Evolutionary conservation across 345 rosid genomes (phyloP), one percentile per base, ranked within the genome.

Genomic region (Hibiscus trionum): DNA sequence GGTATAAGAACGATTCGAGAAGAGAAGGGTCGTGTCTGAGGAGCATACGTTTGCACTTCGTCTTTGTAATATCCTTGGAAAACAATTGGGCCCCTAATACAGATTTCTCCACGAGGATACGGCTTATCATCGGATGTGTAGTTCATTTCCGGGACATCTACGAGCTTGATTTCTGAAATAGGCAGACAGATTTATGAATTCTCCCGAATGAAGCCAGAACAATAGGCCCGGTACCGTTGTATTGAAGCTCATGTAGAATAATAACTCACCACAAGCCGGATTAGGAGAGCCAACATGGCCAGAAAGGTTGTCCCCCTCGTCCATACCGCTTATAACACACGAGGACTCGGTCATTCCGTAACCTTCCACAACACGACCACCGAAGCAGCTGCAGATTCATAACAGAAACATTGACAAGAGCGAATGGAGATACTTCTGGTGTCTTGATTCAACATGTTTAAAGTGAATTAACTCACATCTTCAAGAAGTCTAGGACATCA

Each of bases 271-370:
- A 66, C 97, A 95, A 17, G 97, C 85, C 61, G 97, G 84, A 85
- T 80, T 95, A 66, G 99, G 99, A 85, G 96, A 87, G 71, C 99
- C 99, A 80, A 95, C 96, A 76, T 95, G 99, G 63, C 97, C 99
- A 59, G 73, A 71, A 64, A 84, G 83, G 84, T 77, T 88, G 86
- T 89, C 94, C 70, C 82, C 75, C 78, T 79, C 87, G 14, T 89
- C 87, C 77, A 85, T 74, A 27, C 80, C 14, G 73, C 83, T 81
- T 77, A 89, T 83, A 44, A 82, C 78, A 77, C 91, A 85, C 44
- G 93, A 81, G 37, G 88, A 84, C 79, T 88, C 93, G 0, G 93
- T 88, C 93, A 88, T 88, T 78, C 93, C 93, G 73, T 88, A 88
- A 73, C 93, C 93, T 84, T 88, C 91, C 15, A 50, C 11, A 61